A percentile compares a stretch with the other conserved stretches of the same genome.
Conservation (phyloP, 1,284 basidiomycete species). For the Athelia psychrophila region DNA sequence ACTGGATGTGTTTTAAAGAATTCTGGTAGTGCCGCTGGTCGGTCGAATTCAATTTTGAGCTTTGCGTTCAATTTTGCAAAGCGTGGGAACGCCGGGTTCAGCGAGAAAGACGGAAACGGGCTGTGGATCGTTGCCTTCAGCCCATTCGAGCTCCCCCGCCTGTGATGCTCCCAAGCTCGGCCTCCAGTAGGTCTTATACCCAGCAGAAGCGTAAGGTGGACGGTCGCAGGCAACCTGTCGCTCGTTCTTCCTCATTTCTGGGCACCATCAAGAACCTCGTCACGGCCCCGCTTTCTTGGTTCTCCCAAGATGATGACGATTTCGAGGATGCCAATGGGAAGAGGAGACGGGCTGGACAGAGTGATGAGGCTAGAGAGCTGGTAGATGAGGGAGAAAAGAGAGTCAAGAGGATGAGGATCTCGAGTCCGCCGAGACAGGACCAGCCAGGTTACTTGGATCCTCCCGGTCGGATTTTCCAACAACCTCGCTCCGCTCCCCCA, state of each 20-base stretch:
- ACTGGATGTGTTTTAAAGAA: too few species aligned
- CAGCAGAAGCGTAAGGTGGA: slow-evolving; percentile 23
- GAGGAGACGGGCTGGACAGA: slow-evolving; percentile 38
- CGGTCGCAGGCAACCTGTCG: slow-evolving; percentile 16
- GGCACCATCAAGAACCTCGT: slow-evolving; percentile 63
- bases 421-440: slow-evolving; percentile 41
- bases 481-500: slow-evolving; percentile 7
- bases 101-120: too few species aligned
- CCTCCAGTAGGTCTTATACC: slow-evolving; percentile 23
- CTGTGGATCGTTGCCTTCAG: slow-evolving; percentile 5
- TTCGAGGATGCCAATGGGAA: slow-evolving; percentile 51
- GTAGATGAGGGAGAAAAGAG: slow-evolving; percentile 23
- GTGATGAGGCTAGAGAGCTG: slow-evolving; percentile 25
- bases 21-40: too few species aligned
- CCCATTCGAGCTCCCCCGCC: slow-evolving; percentile 10
- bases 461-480: slow-evolving; percentile 41
- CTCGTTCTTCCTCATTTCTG: slow-evolving; percentile 50
- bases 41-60: too few species aligned
- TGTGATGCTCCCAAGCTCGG: slow-evolving; percentile 5
- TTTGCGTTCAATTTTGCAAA: too few species aligned
- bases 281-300: slow-evolving; percentile 61
- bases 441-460: slow-evolving; percentile 52
- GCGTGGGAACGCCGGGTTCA: too few species aligned
- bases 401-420: slow-evolving; percentile 53
- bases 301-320: slow-evolving; percentile 43